These are phyloP conservation scores for Backusella morwellensis DNA, from an alignment of 192 early-diverging fungal species.

Conservation along the genomic window DNA sequence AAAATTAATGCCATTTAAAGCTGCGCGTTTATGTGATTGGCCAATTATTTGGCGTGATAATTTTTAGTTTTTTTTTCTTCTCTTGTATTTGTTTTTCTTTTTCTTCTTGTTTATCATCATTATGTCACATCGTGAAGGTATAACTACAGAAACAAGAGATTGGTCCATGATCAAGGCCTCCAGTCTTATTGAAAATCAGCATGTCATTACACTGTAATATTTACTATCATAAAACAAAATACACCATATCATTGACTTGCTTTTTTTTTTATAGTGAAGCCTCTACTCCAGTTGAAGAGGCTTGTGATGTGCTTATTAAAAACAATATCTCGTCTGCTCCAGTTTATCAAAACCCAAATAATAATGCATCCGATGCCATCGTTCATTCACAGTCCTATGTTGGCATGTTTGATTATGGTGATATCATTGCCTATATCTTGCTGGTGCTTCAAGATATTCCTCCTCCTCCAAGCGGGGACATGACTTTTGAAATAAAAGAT, in stretches of 20 bases:
- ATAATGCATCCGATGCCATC: neutral
- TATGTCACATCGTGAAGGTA: conserved; percentile 21
- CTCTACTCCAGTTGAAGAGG: conserved; percentile 60
- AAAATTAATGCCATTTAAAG: neutral
- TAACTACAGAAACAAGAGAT: conserved; percentile 35
- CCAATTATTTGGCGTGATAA: neutral
- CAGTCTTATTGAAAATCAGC: conserved; percentile 59
- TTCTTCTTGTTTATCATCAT: neutral
- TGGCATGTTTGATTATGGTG: conserved; percentile 89
- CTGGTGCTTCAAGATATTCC: conserved; percentile 57
- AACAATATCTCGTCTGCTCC: conserved; percentile 81
- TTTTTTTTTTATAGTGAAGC: conserved; percentile 41
- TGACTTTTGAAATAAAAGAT: conserved; percentile 54
- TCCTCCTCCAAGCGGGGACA: conserved; percentile 26
- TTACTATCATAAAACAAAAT: neutral
- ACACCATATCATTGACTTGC: neutral
- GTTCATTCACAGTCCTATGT: conserved; percentile 51
- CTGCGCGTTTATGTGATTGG: neutral
- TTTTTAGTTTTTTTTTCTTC: neutral
- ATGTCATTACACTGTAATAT: conserved; percentile 63
- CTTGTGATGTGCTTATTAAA: conserved; percentile 69
- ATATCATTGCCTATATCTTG: conserved; percentile 76
- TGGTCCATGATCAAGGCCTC: conserved; percentile 64
- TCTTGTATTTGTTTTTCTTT: neutral
- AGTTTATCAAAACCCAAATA: conserved; percentile 55